Conservation (phyloP, 2,329 filamentous ascomycete genomes). For the Calonectria fujianensis region DNA sequence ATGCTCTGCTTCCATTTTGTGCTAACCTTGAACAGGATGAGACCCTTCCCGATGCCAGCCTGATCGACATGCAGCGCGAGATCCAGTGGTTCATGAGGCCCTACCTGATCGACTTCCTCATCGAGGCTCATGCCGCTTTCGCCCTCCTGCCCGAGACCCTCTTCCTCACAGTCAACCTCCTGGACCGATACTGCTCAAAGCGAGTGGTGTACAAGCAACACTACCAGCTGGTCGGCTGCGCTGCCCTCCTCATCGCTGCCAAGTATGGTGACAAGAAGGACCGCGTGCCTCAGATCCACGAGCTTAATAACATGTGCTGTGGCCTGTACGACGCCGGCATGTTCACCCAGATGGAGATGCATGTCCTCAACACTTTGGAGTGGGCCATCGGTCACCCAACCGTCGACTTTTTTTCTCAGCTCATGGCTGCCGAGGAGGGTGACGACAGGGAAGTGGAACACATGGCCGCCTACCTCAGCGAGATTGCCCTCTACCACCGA, state of each 20-base stretch:
- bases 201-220: slow-evolving; percentile 99
- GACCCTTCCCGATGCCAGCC: slow-evolving; percentile 95
- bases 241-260: slow-evolving; percentile 94
- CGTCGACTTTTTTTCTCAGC: slow-evolving; percentile 93
- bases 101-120: slow-evolving; percentile 97
- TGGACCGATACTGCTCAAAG: slow-evolving; percentile 98
- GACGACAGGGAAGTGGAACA: slow-evolving; percentile 92
- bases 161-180: slow-evolving; percentile 95
- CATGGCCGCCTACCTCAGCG: slow-evolving; percentile 94
- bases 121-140: slow-evolving; percentile 97
- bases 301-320: slow-evolving; percentile 99
- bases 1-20: not conserved
- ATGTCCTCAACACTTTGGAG: slow-evolving; percentile 96
- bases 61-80: slow-evolving; percentile 99
- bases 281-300: slow-evolving; percentile 95
- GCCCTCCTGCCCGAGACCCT: slow-evolving; percentile 94
- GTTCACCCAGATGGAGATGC: slow-evolving; percentile 99
- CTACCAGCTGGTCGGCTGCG: slow-evolving; percentile 98
- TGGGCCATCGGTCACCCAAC: slow-evolving; percentile 98
- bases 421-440: slow-evolving; percentile 87
- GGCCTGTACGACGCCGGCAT: slow-evolving; percentile 98
- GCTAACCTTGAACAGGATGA: slow-evolving; percentile 73
- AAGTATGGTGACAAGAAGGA: slow-evolving; percentile 99
- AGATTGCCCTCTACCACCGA: slow-evolving; percentile 96
- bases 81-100: slow-evolving; percentile 99